phyloP scores from a whole-genome alignment of 169 alveolate species.

The Eimeria brunetti region DNA sequence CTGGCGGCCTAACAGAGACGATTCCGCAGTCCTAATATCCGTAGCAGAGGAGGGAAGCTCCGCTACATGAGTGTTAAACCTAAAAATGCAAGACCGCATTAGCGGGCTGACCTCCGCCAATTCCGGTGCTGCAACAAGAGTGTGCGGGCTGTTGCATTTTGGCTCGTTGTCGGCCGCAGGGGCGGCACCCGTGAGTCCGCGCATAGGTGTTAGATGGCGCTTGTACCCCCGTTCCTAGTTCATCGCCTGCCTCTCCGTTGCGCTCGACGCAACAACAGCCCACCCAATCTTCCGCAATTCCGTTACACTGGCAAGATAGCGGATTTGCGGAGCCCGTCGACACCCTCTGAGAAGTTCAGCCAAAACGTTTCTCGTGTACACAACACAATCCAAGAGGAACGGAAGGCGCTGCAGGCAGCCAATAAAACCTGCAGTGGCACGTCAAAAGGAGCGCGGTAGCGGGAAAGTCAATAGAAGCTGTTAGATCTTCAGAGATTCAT shows the following conservation, averaged over 20 bases:
- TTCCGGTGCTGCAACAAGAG: conserved; percentile 51
- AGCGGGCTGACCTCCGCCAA: conserved; percentile 73
- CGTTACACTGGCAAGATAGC: neutral
- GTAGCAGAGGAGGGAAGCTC: conserved; percentile 64
- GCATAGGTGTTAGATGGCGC: neutral
- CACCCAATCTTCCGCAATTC: neutral
- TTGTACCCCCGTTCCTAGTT: neutral
- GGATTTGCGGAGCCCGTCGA: neutral
- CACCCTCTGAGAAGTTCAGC: neutral
- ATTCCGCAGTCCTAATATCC: conserved; percentile 15
- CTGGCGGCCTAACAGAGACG: neutral
- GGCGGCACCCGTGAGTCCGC: conserved; percentile 54
- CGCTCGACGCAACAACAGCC: neutral
- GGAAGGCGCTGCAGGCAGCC: neutral
- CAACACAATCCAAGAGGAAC: neutral
- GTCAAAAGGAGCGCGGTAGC: neutral
- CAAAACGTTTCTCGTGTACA: neutral
- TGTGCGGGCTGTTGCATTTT: conserved; percentile 62
- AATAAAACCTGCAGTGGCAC: neutral
- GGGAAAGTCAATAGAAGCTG: too few species aligned
- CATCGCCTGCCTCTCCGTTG: neutral
- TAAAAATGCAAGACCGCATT: conserved; percentile 70
- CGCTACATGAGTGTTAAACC: conserved; percentile 66
- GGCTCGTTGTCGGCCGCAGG: conserved; percentile 71
- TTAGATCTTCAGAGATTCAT: neutral